Conservation (phyloP, 768 basidiomycete species). For the Flagelloscypha sp. region DNA sequence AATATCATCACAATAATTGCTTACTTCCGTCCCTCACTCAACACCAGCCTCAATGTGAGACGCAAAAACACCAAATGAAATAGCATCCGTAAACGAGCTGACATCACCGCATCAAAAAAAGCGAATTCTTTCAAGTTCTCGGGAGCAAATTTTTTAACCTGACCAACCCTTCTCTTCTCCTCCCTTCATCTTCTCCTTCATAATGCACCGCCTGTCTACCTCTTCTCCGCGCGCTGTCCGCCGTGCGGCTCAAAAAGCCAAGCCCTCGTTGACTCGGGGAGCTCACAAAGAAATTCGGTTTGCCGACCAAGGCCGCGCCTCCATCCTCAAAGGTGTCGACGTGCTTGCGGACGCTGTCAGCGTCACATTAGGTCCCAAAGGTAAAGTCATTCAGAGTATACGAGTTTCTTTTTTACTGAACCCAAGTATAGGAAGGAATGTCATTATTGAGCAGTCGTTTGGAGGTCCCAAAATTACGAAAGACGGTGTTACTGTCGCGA, state of each 20-base stretch:
- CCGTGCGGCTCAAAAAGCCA: conserved; percentile 51
- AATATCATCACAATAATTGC: too few relatives aligned
- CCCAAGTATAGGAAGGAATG: conserved; percentile 69
- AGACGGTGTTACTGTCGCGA: conserved; percentile 98
- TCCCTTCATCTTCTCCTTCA: conserved; percentile 19
- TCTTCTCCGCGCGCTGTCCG: conserved; percentile 62
- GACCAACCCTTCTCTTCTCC: conserved; percentile 6
- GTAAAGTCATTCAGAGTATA: conserved; percentile 26
- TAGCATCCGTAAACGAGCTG: too few relatives aligned
- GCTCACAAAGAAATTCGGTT: conserved; percentile 97
- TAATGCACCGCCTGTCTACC: conserved; percentile 67
- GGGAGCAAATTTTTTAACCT: too few relatives aligned
- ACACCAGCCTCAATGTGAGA: too few relatives aligned
- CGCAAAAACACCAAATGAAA: too few relatives aligned
- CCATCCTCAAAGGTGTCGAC: conserved; percentile 93
- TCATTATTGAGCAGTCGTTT: conserved; percentile 93
- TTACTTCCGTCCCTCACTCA: too few relatives aligned
- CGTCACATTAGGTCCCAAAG: conserved; percentile 95
- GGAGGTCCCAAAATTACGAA: conserved; percentile 95
- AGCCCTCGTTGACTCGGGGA: conserved; percentile 51
- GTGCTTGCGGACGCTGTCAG: conserved; percentile 94
- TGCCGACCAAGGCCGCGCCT: conserved; percentile 88
- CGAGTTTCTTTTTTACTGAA: conserved; percentile 1
- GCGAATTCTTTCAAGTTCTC: too few relatives aligned
- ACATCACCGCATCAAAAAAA: too few relatives aligned